phyloP scores from a whole-genome alignment of 495 filamentous ascomycete genomes.

The Aspergillus baeticus region DNA sequence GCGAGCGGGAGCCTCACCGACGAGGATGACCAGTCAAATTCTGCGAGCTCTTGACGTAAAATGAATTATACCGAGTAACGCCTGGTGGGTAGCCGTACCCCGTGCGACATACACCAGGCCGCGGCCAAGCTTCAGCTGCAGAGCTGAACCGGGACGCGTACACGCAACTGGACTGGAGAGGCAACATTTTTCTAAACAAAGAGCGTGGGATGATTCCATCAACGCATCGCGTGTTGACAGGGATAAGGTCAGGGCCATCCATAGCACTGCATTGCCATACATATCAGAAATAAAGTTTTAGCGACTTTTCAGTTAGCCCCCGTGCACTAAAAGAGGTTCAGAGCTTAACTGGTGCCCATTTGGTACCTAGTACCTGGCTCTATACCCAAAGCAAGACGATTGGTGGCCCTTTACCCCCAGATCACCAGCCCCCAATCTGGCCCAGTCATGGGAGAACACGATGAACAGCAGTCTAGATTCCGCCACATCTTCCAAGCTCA shows the following conservation, averaged over 20 bases:
- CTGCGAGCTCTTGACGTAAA: not conserved
- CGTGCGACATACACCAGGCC: not conserved
- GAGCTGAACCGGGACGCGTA: not conserved
- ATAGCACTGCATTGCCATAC: not conserved
- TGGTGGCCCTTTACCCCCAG: not conserved
- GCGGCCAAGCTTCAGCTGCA: not conserved
- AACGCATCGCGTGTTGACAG: not conserved
- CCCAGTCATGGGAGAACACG: constrained; percentile 10
- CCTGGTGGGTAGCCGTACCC: not conserved
- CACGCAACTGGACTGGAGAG: not conserved
- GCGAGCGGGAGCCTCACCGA: too few species aligned
- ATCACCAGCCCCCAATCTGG: constrained; percentile 1
- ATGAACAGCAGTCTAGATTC: constrained; percentile 2
- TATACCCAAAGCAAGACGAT: not conserved
- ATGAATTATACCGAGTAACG: not conserved
- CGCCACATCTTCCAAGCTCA: not conserved
- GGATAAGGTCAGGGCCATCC: not conserved
- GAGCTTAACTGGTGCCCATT: not conserved
- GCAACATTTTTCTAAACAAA: not conserved
- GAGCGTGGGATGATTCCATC: not conserved
- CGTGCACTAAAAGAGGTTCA: not conserved
- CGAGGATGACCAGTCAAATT: not conserved
- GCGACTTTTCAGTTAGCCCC: not conserved
- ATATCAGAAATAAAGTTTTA: not conserved
- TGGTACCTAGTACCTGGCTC: constrained; percentile 1